Evolutionary conservation across 345 rosid species (phyloP).

Genomic region (Populus pruinosa): DNA sequence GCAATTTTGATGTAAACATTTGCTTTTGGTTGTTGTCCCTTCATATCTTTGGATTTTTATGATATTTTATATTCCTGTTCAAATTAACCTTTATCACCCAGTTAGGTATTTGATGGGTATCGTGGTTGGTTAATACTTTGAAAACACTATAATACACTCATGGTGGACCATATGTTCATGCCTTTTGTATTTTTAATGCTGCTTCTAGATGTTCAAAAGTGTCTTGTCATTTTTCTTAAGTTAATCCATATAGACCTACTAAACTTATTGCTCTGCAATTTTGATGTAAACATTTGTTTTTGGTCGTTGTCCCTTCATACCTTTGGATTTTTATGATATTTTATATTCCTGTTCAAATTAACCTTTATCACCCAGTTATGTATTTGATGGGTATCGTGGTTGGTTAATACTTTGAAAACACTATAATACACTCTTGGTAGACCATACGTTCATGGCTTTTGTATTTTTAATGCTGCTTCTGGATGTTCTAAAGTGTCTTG

Average conservation of each 20-base stretch:
- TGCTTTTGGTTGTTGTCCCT: not conserved
- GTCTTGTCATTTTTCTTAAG: slow-evolving; percentile 4
- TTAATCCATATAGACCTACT: not conserved
- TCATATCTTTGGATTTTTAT: not conserved
- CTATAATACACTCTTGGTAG: not conserved
- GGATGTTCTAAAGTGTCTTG: not conserved
- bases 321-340: not conserved
- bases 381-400: not conserved
- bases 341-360: not conserved
- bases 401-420: not conserved
- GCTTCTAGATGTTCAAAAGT: not conserved
- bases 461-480: slow-evolving; percentile 4
- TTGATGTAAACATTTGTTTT: not conserved
- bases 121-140: no score
- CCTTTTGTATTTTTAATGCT: not conserved
- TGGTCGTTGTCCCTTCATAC: not conserved
- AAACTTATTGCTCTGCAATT: not conserved
- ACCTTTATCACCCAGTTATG: not conserved
- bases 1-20: not conserved
- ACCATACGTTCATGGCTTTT: not conserved
- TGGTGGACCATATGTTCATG: not conserved
- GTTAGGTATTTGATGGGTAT: no score
- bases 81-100: not conserved
- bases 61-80: not conserved
- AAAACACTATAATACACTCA: no score